Conservation (phyloP, 148 eudicot species). For the Vaccinium myrtillus region DNA sequence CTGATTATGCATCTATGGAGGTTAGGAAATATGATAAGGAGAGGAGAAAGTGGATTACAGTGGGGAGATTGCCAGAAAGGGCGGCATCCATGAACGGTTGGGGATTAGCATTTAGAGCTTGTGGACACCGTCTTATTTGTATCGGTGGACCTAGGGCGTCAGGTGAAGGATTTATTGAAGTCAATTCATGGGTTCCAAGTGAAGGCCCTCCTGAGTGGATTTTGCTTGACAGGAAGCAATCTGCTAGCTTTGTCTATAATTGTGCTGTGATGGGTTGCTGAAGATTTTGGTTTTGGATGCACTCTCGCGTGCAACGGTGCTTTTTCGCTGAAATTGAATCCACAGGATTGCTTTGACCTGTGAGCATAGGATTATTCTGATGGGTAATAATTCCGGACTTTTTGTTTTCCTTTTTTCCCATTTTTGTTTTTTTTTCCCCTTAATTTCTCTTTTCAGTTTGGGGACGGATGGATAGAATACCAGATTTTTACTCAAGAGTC, state of each 20-base stretch:
- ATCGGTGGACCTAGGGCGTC: constrained; percentile 67
- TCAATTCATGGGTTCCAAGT: constrained; percentile 78
- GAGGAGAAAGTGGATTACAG: constrained; percentile 42
- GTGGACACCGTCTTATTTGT: constrained; percentile 72
- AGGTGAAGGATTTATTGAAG: constrained; percentile 62
- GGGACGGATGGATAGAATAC: constrained; percentile 29
- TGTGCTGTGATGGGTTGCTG: constrained; percentile 99
- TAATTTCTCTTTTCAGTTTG: constrained; percentile 16
- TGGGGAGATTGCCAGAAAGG: constrained; percentile 78
- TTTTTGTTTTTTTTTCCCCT: constrained; percentile 5
- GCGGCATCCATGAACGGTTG: constrained; percentile 84
- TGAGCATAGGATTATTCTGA: constrained; percentile 37
- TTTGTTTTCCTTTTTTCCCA: constrained; percentile 14
- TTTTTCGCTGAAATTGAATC: constrained; percentile 9
- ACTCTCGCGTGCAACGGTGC: constrained; percentile 9
- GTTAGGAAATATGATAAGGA: constrained; percentile 61
- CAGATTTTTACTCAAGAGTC: constrained; percentile 43
- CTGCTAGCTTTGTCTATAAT: constrained; percentile 81
- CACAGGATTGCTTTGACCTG: constrained; percentile 25
- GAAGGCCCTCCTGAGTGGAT: constrained; percentile 69
- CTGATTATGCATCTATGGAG: constrained; percentile 76
- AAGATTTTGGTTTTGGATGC: constrained; percentile 24
- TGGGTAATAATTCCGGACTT: constrained; percentile 42
- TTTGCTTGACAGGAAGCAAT: constrained; percentile 59
- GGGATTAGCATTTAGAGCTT: constrained; percentile 91